phyloP scores from a whole-genome alignment of 1,284 basidiomycete species.

The Flammula alnicola region DNA sequence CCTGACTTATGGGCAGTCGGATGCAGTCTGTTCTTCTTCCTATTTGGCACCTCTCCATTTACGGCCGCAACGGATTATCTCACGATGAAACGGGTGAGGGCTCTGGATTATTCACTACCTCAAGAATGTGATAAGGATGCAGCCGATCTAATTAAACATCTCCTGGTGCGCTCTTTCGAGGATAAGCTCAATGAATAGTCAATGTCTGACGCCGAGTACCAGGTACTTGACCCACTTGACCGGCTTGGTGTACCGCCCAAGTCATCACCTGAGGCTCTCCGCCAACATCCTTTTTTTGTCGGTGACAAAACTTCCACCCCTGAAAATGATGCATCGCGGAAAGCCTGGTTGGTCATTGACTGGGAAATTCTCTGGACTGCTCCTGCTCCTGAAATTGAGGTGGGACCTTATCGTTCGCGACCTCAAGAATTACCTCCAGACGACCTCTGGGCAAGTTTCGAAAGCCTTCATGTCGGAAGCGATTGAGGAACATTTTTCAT shows the following conservation, averaged over 20 bases:
- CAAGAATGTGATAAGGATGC: slow-evolving; percentile 73
- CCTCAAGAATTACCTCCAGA: slow-evolving; percentile 16
- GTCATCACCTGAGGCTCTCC: slow-evolving; percentile 59
- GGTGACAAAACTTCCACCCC: slow-evolving; percentile 20
- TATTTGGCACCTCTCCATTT: slow-evolving; percentile 92
- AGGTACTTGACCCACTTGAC: slow-evolving; percentile 73
- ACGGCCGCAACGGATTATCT: slow-evolving; percentile 85
- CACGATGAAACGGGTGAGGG: slow-evolving; percentile 81
- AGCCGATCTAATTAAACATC: slow-evolving; percentile 65
- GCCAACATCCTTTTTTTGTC: slow-evolving; percentile 77
- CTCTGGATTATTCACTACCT: slow-evolving; percentile 74
- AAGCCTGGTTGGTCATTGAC: slow-evolving; percentile 47
- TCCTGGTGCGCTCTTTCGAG: slow-evolving; percentile 53
- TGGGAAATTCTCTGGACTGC: slow-evolving; percentile 81
- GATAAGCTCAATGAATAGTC: slow-evolving; percentile 1
- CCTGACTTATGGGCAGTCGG: slow-evolving; percentile 98
- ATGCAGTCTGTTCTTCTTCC: slow-evolving; percentile 96
- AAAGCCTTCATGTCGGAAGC: slow-evolving; percentile 19
- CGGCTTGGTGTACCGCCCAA: slow-evolving; percentile 69
- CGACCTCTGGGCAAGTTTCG: slow-evolving; percentile 26
- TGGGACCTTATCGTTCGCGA: slow-evolving; percentile 30
- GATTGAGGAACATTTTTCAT: slow-evolving; percentile 13
- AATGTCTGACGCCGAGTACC: slow-evolving; percentile 8
- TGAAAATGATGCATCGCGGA: slow-evolving; percentile 9
- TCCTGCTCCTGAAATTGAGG: slow-evolving; percentile 55